Percentiles rank a stretch among this genome's conserved stretches.
These are phyloP conservation scores for Aspergillus tanneri DNA, from an alignment of 2,329 filamentous ascomycete genomes.

Conservation along the genomic window DNA sequence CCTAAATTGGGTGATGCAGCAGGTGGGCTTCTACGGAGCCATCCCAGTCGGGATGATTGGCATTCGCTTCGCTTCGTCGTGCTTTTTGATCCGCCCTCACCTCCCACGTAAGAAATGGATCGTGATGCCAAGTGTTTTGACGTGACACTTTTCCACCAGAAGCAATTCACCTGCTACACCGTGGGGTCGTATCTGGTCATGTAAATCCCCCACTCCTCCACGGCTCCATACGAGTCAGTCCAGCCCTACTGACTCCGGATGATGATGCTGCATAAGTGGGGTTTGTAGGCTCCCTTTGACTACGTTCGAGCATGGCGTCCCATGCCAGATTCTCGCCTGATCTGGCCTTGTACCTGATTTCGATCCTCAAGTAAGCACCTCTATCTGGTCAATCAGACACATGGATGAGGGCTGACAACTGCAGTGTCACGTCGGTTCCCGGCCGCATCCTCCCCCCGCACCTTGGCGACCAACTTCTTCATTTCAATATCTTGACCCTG, in stretches of 20 bases:
- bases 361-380: slow-evolving; percentile 26
- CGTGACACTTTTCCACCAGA: slow-evolving; percentile 25
- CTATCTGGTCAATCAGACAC: too few species aligned
- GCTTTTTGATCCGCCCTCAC: slow-evolving; percentile 22
- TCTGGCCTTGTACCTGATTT: slow-evolving; percentile 26
- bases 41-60: slow-evolving; percentile 25
- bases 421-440: slow-evolving; percentile 26
- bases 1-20: slow-evolving; percentile 16
- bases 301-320: slow-evolving; percentile 23
- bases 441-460: slow-evolving; percentile 28
- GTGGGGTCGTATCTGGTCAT: slow-evolving; percentile 28
- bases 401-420: too few species aligned
- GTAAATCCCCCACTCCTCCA: slow-evolving; percentile 16
- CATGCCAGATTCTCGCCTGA: slow-evolving; percentile 19
- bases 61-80: slow-evolving; percentile 17
- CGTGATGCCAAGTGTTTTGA: slow-evolving; percentile 28
- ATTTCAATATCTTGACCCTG: slow-evolving; percentile 28
- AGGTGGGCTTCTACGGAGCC: slow-evolving; percentile 21
- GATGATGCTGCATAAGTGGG: slow-evolving; percentile 21
- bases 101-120: slow-evolving; percentile 31
- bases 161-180: slow-evolving; percentile 25
- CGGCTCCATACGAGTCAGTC: neutral
- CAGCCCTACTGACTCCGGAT: neutral
- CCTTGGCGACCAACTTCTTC: slow-evolving; percentile 26
- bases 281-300: slow-evolving; percentile 27